Base-by-base conservation (phyloP, 768 basidiomycete species). In the Podaxis sp. region DNA sequence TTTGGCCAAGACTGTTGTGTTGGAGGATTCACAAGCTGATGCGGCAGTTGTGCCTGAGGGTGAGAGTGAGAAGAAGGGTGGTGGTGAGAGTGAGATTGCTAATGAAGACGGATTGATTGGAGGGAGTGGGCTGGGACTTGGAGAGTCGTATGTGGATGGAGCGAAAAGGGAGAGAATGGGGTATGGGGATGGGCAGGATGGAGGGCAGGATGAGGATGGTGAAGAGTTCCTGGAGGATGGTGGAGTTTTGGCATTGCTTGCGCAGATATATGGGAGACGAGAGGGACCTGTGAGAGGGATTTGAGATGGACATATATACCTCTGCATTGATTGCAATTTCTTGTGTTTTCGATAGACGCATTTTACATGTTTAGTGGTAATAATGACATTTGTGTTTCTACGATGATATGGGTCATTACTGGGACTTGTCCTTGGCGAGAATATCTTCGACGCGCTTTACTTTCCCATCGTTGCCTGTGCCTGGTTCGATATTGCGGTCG, bases 361-460 rank as follows among this genome's bases (percentile, higher is more conserved):
- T 36, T 53, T 52, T 53, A 36, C 15, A 40, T 24, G 40, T 26
- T 22, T 24, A 36, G 8, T 36, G 5, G 1, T 59, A 40, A 7
- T 59, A 53, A 26, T 46, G 28, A 48, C 30, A 30, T 26, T 42
- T 30, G 26, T 55, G 60, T 3, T 42, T 48, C 19, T 44, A 40
- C 30, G n/a, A 30, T 24, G 19, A 24, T 11, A 38, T 33, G 8
- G 33, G 33, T 0, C 9, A 33, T 33, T 9, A 54, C 49, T 61
- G 28, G 8, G 49, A 6, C 52, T 61, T 36, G 58, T 79, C 79
- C 67, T 73, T 78, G 7, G 80, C 79, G 26, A 99, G 74, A 46
- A 97, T 92, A 52, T 88, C 88, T 67, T 91, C 81, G 7, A 99
- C 95, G 28, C 95, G 84, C 56, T 80, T 79, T 15, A 97, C 84